phyloP scores from a whole-genome alignment of 768 basidiomycete genomes.

The Auriscalpium orientale region DNA sequence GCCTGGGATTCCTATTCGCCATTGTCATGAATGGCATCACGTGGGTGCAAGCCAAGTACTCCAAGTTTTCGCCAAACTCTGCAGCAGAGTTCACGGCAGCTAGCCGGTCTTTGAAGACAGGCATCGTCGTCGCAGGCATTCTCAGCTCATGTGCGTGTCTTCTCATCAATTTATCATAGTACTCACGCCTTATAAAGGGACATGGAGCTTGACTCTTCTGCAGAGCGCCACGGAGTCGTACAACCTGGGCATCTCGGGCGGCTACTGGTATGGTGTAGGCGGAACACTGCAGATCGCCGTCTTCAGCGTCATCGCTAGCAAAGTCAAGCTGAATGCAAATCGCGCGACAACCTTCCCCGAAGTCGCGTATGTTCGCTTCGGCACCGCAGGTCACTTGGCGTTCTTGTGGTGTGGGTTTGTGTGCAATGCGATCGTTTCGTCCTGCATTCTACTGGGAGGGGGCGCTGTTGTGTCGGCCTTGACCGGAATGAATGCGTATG shows the following conservation, averaged over 20 bases:
- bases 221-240: constrained; percentile 22
- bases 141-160: not conserved
- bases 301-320: constrained; percentile 20
- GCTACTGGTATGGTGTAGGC: constrained; percentile 23
- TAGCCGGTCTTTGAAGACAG: constrained; percentile 13
- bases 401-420: constrained; percentile 20
- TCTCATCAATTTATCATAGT: not conserved
- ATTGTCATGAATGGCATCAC: constrained; percentile 23
- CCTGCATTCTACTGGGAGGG: constrained; percentile 31
- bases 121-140: constrained; percentile 11
- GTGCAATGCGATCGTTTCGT: constrained; percentile 25
- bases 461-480: constrained; percentile 31
- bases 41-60: constrained; percentile 21
- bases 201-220: constrained; percentile 25
- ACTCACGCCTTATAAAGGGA: constrained; percentile 20
- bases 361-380: constrained; percentile 25
- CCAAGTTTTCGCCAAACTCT: constrained; percentile 18
- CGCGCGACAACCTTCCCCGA: constrained; percentile 30
- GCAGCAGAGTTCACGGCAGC: constrained; percentile 26
- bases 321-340: constrained; percentile 28
- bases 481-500: constrained; percentile 33
- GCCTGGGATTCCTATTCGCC: constrained; percentile 23
- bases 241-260: constrained; percentile 20
- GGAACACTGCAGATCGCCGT: constrained; percentile 23
- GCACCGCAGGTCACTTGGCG: constrained; percentile 21